phyloP scores from a whole-genome alignment of 345 rosid genomes.

The Gossypium mustelinum region DNA sequence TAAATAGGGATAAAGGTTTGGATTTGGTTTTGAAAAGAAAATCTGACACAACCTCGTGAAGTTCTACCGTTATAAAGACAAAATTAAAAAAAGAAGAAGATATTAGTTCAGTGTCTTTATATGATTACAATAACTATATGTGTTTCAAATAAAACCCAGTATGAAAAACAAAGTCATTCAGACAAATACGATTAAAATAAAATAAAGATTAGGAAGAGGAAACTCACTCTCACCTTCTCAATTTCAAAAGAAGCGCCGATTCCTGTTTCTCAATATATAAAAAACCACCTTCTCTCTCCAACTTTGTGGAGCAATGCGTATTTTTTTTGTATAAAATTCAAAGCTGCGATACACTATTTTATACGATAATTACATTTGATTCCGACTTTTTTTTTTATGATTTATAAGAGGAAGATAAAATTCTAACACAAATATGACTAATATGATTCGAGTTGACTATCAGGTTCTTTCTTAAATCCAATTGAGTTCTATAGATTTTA shows the following conservation, averaged over 20 bases:
- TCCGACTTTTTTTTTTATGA: fast-evolving
- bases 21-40: constrained; percentile 24
- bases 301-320: constrained; percentile 38
- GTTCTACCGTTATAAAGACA: constrained; percentile 68
- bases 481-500: too few relatives aligned
- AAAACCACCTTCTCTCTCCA: constrained; percentile 3
- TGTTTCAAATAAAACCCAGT: background rate
- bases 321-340: background rate
- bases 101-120: background rate
- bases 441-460: too few relatives aligned
- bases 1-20: constrained; percentile 17
- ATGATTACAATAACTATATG: background rate
- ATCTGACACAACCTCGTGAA: constrained; percentile 94
- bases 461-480: too few relatives aligned
- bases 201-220: background rate
- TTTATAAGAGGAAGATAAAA: too few relatives aligned
- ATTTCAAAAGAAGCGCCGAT: constrained; percentile 25
- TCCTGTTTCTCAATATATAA: background rate
- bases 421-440: fast-evolving
- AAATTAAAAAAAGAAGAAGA: constrained; percentile 35
- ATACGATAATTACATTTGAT: background rate
- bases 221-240: constrained; percentile 25
- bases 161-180: background rate
- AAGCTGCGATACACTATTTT: background rate
- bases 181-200: background rate